phyloP scores from a whole-genome alignment of 2,329 filamentous ascomycete genomes.

The Ophiostoma sp. region DNA sequence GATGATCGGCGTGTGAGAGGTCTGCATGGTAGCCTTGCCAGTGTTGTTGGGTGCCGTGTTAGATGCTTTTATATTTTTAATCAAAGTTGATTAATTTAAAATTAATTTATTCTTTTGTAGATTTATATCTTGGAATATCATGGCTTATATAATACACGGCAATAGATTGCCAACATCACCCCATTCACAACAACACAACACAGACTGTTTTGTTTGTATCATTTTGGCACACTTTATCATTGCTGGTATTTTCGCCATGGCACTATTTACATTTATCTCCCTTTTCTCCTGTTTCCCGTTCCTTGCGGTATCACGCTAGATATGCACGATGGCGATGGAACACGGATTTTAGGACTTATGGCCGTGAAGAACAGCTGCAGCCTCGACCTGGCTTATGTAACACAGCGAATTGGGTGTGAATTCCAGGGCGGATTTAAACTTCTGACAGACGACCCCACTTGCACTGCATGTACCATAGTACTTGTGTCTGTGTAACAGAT shows the following conservation, averaged over 20 bases:
- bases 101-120: too few relatives aligned
- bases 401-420: background rate
- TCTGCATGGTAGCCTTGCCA: too few relatives aligned
- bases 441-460: background rate
- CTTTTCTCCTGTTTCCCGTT: background rate
- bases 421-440: constrained; percentile 2
- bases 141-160: too few relatives aligned
- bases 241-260: background rate
- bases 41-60: too few relatives aligned
- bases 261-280: background rate
- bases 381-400: background rate
- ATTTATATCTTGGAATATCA: too few relatives aligned
- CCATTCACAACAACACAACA: too few relatives aligned
- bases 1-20: background rate
- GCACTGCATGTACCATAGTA: too few relatives aligned
- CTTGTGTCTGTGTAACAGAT: background rate
- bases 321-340: constrained; percentile 4
- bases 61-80: too few relatives aligned
- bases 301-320: background rate
- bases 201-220: too few relatives aligned
- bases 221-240: background rate
- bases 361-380: background rate
- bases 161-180: too few relatives aligned
- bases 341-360: constrained; percentile 11
- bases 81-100: too few relatives aligned